phyloP scores from a whole-genome alignment of 805 yeast species.

The Starmera dryadoides region DNA sequence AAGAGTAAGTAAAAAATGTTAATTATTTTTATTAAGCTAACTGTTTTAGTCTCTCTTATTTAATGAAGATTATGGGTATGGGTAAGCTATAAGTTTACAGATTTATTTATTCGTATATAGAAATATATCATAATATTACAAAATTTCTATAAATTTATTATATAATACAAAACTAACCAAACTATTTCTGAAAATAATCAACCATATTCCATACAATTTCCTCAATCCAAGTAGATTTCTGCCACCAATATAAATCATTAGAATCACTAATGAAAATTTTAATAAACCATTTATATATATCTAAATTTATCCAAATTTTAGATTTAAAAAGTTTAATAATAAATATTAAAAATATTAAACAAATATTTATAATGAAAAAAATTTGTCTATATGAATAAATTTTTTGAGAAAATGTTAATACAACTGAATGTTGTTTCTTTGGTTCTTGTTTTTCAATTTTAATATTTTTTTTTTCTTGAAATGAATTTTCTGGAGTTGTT shows the following conservation, averaged over 20 bases:
- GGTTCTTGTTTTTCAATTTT: too few relatives aligned
- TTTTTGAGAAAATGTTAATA: not conserved
- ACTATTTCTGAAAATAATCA: not conserved
- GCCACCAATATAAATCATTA: constrained; percentile 7
- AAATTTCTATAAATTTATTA: too few relatives aligned
- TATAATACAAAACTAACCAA: too few relatives aligned
- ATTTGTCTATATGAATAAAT: not conserved
- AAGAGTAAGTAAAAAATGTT: constrained; percentile 11
- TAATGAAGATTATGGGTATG: not conserved
- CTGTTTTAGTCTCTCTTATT: not conserved
- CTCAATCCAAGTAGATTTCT: not conserved
- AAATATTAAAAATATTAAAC: not conserved
- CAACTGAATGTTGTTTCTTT: not conserved
- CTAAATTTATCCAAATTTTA: not conserved
- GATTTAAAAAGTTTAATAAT: not conserved
- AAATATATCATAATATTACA: too few relatives aligned
- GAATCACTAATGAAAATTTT: not conserved
- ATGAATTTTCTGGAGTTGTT: too few relatives aligned
- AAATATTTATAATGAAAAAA: not conserved
- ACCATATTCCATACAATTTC: constrained; percentile 1
- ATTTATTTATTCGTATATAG: too few relatives aligned
- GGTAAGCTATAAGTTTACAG: too few relatives aligned
- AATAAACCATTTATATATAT: not conserved
- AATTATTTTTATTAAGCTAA: too few relatives aligned
- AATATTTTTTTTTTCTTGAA: too few relatives aligned